phyloP scores from a whole-genome alignment of 2,329 filamentous ascomycete species.

The Diaporthe helianthi region DNA sequence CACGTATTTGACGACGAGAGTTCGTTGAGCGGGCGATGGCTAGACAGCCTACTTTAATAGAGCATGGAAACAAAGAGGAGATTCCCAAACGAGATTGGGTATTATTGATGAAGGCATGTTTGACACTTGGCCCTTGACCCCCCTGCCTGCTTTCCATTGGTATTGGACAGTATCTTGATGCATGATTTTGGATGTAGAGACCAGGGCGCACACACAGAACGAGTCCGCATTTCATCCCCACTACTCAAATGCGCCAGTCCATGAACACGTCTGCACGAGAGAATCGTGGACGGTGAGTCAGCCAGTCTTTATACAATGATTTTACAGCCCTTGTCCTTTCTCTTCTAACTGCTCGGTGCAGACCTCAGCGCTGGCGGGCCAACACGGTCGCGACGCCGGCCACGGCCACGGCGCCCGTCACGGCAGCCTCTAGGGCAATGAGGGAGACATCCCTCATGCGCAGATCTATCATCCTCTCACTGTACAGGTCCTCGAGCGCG shows the following conservation, averaged over 20 bases:
- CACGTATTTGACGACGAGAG: constrained; percentile 30
- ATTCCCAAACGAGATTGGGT: not conserved
- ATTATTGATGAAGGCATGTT: not conserved
- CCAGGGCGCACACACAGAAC: not conserved
- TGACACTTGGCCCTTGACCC: not conserved
- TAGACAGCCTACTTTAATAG: constrained; percentile 33
- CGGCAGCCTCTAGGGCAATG: constrained; percentile 71
- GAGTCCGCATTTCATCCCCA: not conserved
- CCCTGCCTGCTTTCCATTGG: not conserved
- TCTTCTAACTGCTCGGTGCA: constrained; percentile 22
- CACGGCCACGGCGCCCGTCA: constrained; percentile 68
- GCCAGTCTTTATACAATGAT: constrained; percentile 16
- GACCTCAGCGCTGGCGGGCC: constrained; percentile 45
- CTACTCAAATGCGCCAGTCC: not conserved
- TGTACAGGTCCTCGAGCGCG: constrained; percentile 65
- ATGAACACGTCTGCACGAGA: constrained; percentile 1
- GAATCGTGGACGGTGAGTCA: not conserved
- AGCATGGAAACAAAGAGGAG: constrained; percentile 29
- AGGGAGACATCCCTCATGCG: constrained; percentile 74
- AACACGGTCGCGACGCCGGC: constrained; percentile 60
- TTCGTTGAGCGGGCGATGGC: constrained; percentile 7
- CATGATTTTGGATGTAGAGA: not conserved
- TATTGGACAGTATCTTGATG: not conserved
- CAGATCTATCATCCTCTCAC: constrained; percentile 68
- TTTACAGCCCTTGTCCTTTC: constrained; percentile 13